Evolutionary conservation across 2,329 filamentous ascomycete species (phyloP), one percentile per base, ranked within the genome.

Genomic region (Thelonectria blattea): DNA sequence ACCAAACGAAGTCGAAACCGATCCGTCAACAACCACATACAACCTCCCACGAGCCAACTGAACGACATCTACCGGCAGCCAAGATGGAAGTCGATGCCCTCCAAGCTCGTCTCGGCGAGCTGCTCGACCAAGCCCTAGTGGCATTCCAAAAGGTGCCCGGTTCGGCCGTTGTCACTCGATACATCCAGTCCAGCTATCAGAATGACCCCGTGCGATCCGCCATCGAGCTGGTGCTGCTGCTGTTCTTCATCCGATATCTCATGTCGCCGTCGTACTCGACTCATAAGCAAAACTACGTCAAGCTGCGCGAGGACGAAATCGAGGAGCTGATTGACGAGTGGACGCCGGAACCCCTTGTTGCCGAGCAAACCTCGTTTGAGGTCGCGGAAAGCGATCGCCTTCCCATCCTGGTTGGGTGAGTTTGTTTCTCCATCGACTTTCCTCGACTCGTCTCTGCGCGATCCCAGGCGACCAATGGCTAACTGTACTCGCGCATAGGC

Each of bases 321-420:
- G 95, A 99, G 73, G 95, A 99, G 73, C 80, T 99, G 60, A 91
- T 99, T 45, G 93, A 96, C 57, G 95, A 99, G 68, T 99, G 95
- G 95, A 90, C 88, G 8, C 96, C 95, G 0, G 95, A 99, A 77
- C 93, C 95, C 14, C 84, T 99, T 45, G 94, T 97, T 24, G 82
- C 88, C 5, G 82, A 87, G 22, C 86, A 88, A 64, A 93, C 90
- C 1, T 67, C 86, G 1, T 84, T 94, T 52, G 94, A 99, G 77
- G 88, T 91, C 71, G 79, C 85, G 45, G 93, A 97, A 74, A 86
- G 90, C 61, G 94, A 98, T 72, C 96, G 88, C 74, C 80, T 92
- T 50, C 92, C 94, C 5, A 83, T 98, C 20, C 91, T 99, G 74
- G 87, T 94, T 65, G 95, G 95, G 92, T 96, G 84, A 61, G 72